Conservation (phyloP, 1,139 yeast species). For the Wickerhamomyces sp. region DNA sequence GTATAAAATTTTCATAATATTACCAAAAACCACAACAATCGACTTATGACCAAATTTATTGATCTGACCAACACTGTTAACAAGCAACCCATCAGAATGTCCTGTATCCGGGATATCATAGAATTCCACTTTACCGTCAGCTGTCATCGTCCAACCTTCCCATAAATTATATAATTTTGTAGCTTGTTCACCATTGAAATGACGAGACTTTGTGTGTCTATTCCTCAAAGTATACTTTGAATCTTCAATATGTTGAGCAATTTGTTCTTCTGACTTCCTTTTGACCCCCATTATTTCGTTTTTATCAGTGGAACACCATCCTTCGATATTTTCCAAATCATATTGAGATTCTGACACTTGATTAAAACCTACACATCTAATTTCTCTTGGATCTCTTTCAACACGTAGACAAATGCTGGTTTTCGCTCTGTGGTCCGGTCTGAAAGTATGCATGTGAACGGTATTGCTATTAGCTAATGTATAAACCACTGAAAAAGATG, state of each 20-base stretch:
- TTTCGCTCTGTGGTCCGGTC: constrained; percentile 70
- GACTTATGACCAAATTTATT: constrained; percentile 75
- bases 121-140: constrained; percentile 54
- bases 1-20: constrained; percentile 63
- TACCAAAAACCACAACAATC: constrained; percentile 70
- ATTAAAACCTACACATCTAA: constrained; percentile 81
- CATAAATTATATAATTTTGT: constrained; percentile 40
- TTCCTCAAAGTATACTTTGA: constrained; percentile 17
- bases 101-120: constrained; percentile 56
- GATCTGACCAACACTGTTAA: constrained; percentile 48
- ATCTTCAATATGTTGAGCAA: constrained; percentile 14
- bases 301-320: constrained; percentile 76
- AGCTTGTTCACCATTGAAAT: constrained; percentile 9
- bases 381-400: constrained; percentile 89
- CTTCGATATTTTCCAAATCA: constrained; percentile 61
- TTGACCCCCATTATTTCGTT: constrained; percentile 75
- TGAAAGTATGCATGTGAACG: constrained; percentile 68
- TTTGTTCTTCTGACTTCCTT: constrained; percentile 33
- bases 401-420: constrained; percentile 80
- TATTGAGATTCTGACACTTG: constrained; percentile 67
- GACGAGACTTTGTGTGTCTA: constrained; percentile 10
- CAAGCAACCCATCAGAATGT: constrained; percentile 36
- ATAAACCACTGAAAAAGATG: constrained; percentile 67
- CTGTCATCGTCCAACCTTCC: constrained; percentile 79
- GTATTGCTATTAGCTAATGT: constrained; percentile 55